Base-by-base conservation (phyloP, 2,329 filamentous ascomycete genomes). In the Sporothrix luriei region DNA sequence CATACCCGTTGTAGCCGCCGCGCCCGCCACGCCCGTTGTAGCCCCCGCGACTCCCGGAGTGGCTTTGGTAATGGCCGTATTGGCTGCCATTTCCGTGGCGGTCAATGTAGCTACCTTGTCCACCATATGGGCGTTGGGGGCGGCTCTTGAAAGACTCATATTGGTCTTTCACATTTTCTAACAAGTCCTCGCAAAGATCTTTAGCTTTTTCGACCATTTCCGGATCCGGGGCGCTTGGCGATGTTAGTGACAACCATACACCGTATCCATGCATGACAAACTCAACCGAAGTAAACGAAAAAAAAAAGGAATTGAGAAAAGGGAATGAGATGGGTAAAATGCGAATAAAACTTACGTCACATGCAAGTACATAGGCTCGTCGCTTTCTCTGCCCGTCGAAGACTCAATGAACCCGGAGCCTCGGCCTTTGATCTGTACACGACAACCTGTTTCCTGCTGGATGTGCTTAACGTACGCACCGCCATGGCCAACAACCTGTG, bases 401-500 rank as follows among this genome's bases (percentile, higher is more conserved):
- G 90, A 88, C 78, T 99, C 95, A 76, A 97, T 89, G 78, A 97
- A 99, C 16, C 95, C 95, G 68, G 94, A 98, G 51, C 94, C 94
- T 73, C 92, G 92, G 21, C 95, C 95, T 79, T 99, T 99, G 82
- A 99, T 99, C 79, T 99, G 95, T 33, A 99, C 95, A 75, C 94
- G 92, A 79, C 95, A 98, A 72, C 92, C 87, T 16, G 95, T 98
- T 80, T 97, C 93, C 77, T 94, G 90, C 80, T 98, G 95, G 74
- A 99, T 98, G 77, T 97, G 94, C 81, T 99, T 99, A 72, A 99
- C 95, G 77, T 98, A 97, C 55, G 92, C 91, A 71, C 95, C 95
- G 43, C 93, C 93, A 75, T 94, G 91, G 65, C 95, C 95, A 68
- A 99, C 95, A 61, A 99, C 94, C 78, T 98, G 94, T 67, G 95